phyloP scores from a whole-genome alignment of 1,139 yeast genomes.

The Kodamaea suecica region DNA sequence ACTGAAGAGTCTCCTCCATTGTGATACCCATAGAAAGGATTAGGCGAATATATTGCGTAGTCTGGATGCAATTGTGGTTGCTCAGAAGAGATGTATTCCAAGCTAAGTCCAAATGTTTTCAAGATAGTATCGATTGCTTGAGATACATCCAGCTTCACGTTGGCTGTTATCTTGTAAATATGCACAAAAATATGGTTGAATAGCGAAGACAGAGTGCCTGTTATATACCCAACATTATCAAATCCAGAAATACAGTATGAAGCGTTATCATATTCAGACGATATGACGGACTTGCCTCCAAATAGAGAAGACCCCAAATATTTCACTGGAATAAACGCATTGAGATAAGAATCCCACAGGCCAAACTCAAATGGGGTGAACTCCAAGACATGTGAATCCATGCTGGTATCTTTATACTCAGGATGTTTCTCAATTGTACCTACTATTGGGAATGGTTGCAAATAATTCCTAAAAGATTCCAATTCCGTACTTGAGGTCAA shows the following conservation, averaged over 20 bases:
- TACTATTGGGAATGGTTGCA: slow-evolving; percentile 45
- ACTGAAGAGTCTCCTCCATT: no score
- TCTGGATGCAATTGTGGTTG: slow-evolving; percentile 49
- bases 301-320: slow-evolving; percentile 53
- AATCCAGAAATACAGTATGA: slow-evolving; percentile 52
- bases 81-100: slow-evolving; percentile 17
- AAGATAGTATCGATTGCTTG: slow-evolving; percentile 44
- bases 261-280: slow-evolving; percentile 22
- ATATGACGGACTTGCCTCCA: slow-evolving; percentile 24
- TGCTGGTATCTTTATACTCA: slow-evolving; percentile 17
- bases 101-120: slow-evolving; percentile 46
- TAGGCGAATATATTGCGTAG: slow-evolving; percentile 70
- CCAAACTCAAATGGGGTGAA: slow-evolving; percentile 70
- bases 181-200: slow-evolving; percentile 55
- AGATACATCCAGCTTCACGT: slow-evolving; percentile 36
- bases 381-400: slow-evolving; percentile 42
- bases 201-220: slow-evolving; percentile 71
- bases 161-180: slow-evolving; percentile 42
- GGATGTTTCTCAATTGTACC: slow-evolving; percentile 36
- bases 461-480: slow-evolving; percentile 26
- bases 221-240: slow-evolving; percentile 70
- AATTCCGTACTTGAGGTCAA: slow-evolving; percentile 29
- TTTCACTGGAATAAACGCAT: slow-evolving; percentile 50
- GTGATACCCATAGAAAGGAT: slow-evolving; percentile 57
- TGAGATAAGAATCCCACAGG: slow-evolving; percentile 55